Base-by-base conservation (phyloP, 108 stramenopile species). In the Stephanodiscus triporus region DNA sequence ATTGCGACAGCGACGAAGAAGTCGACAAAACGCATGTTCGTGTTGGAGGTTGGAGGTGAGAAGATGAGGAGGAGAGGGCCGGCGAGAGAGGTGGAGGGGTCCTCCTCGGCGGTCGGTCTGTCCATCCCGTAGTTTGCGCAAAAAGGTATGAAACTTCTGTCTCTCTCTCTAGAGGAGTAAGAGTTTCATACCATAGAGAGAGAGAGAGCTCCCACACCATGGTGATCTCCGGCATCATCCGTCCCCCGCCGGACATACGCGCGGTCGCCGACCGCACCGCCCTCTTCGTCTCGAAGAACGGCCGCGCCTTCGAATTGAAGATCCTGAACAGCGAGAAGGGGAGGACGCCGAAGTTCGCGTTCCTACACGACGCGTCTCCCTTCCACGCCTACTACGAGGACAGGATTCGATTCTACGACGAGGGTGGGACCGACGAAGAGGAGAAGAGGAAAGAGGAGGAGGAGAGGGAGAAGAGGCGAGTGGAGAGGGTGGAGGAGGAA, bases 341-440 rank as follows among this genome's bases (percentile, higher is more conserved):
- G 59, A 86, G 96, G 75, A 95, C 95, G 23, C 88, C 97, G 38
- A 99, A 99, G 80, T 99, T 99, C 84, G 94, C 97, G 57, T 99
- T 99, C 76, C 84, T 99, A 82, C 89, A 95, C 56, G 82, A 78
- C 9, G 81, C 86, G 24, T 92, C 91, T 37, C 97, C 97, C 20
- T 99, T 98, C 72, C 93, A 99, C 76, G 97, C 97, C 2, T 99
- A 98, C 81, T 99, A 99, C 77, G 97, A 98, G 87, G 83, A 96
- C 73, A 86, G 88, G 66, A 96, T 98, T 11, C 37, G 61, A 9
- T 89, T 87, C 50, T 93, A 90, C 63, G 78, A 83, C 20, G 73
- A 83, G 37, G 94, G 91, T 14, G 91, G 91, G 11, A 78, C 87
- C 37, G 91, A 88, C 49, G 86, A 85, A 17, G 90, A 88, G 3